Conservation (phyloP, 129 eudicot species). For the Calendula officinalis region DNA sequence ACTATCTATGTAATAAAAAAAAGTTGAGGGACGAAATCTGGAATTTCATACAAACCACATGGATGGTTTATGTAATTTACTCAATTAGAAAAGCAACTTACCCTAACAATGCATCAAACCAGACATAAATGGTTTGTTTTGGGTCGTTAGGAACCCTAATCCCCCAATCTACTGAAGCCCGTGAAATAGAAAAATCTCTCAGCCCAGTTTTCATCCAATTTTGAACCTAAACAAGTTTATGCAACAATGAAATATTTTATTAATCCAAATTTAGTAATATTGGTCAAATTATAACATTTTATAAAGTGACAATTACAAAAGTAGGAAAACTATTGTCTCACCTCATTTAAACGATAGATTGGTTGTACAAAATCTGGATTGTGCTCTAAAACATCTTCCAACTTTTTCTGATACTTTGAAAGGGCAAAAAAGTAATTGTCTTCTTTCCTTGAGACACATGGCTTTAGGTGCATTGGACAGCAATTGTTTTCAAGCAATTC, state of each 20-base stretch:
- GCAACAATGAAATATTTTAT: conserved; percentile 10
- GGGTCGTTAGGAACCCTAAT: conserved; percentile 81
- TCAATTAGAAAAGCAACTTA: conserved; percentile 29
- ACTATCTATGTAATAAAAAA: no score
- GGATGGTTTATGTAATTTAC: no score
- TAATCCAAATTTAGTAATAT: not conserved
- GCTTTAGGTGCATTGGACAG: conserved; percentile 95
- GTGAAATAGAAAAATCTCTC: conserved; percentile 89
- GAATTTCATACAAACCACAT: no score
- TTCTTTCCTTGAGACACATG: conserved; percentile 85
- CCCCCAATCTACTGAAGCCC: conserved; percentile 98
- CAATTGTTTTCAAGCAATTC: conserved; percentile 80
- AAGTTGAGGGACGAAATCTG: no score
- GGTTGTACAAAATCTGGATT: conserved; percentile 92
- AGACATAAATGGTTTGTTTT: conserved; percentile 90
- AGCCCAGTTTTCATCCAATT: conserved; percentile 89
- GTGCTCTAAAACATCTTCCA: conserved; percentile 60
- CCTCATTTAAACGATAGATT: conserved; percentile 86
- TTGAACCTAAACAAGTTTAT: conserved; percentile 61
- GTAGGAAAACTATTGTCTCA: conserved; percentile 19
- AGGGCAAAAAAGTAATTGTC: conserved; percentile 94
- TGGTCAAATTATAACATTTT: conserved; percentile 1
- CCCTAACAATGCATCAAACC: conserved; percentile 99
- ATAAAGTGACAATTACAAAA: not conserved
- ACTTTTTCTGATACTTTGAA: conserved; percentile 79